A percentile compares a stretch with the other conserved stretches of the same genome.
phyloP scores from a whole-genome alignment of 208 protist genomes.

The Vickermania spadyakhi region DNA sequence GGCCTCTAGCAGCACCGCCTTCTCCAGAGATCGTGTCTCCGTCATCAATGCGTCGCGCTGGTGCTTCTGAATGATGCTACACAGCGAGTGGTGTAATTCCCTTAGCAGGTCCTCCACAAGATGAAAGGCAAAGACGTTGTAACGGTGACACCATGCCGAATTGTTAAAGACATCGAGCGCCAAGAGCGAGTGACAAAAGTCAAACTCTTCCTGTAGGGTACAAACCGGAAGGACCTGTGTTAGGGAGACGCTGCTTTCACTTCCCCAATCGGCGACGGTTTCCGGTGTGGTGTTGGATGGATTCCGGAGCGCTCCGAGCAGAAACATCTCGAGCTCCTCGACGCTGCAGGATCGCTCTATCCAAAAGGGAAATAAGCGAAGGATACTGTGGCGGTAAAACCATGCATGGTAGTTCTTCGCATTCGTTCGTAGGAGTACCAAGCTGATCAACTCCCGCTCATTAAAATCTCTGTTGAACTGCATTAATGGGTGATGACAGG shows the following conservation, averaged over 20 bases:
- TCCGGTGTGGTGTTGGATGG: background rate
- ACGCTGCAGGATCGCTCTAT: too few relatives aligned
- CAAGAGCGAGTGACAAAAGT: conserved; percentile 42
- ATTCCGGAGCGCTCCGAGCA: too few relatives aligned
- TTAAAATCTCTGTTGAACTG: conserved; percentile 27
- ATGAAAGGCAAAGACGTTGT: conserved; percentile 29
- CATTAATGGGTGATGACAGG: conserved; percentile 24
- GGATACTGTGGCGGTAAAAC: conserved; percentile 63
- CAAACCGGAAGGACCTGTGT: conserved; percentile 10
- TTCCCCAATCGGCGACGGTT: background rate
- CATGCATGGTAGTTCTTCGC: conserved; percentile 84
- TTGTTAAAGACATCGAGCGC: conserved; percentile 63
- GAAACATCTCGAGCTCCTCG: too few relatives aligned
- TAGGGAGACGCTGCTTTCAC: too few relatives aligned
- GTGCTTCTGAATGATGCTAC: too few relatives aligned
- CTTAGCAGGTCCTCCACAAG: conserved; percentile 9
- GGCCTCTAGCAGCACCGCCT: too few relatives aligned
- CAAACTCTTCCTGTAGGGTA: conserved; percentile 33
- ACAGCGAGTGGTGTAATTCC: too few relatives aligned
- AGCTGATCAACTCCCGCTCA: conserved; percentile 28
- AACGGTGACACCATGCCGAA: conserved; percentile 78
- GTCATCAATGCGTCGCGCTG: too few relatives aligned
- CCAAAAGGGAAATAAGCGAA: conserved; percentile 57
- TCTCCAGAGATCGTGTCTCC: too few relatives aligned
- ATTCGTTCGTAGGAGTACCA: conserved; percentile 33